Base-by-base conservation (phyloP, 2,329 filamentous ascomycete species). In the Talaromyces marneffei region DNA sequence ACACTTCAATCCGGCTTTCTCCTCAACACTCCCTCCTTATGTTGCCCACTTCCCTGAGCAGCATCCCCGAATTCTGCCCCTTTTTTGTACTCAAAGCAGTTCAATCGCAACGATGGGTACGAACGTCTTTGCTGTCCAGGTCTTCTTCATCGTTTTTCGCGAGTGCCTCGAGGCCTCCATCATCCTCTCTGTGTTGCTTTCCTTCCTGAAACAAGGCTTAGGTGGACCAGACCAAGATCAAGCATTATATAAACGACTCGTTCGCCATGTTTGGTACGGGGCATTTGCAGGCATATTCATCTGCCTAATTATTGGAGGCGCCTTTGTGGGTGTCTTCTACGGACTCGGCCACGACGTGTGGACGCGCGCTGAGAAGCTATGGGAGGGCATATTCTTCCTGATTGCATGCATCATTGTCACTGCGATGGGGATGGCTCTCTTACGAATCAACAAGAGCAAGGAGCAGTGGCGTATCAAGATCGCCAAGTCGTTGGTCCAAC, bases 81-180 rank as follows among this genome's bases (percentile, higher is more conserved):
- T 25, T 29, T 29, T 31, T 10, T 18, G 7, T 14, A 50, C 25
- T 18, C 25, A 31, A 18, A 23, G n/a, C n/a, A n/a, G 6, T n/a
- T 20, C 23, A 39, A 55, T 40, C 55, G 3, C 57, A 60, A 25
- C 16, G n/a, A 63, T 59, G 60, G 61, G 52, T 7, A 23, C 59
- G 23, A 64, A 63, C 29, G 60, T 65, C 31, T 65, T 65, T 37
- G 64, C 64, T 14, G 64, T 65, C 29, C 64, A 64, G 54, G 85
- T 96, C 60, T 96, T 96, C 79, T 92, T 96, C 79, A 90, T 96
- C 73, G 87, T 90, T 77, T 94, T 96, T 73, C 87, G 92, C 71
- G 92, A 96, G 78, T 86, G 86, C 44, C 79, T 96, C 53, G 91
- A 96, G 79, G 89, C 88, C 0, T 87, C 84, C 69, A 91, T 96